Evolutionary conservation across 169 alveolate species (phyloP), one percentile per base, ranked within the genome.

Genomic region (Eimeria necatrix): DNA sequence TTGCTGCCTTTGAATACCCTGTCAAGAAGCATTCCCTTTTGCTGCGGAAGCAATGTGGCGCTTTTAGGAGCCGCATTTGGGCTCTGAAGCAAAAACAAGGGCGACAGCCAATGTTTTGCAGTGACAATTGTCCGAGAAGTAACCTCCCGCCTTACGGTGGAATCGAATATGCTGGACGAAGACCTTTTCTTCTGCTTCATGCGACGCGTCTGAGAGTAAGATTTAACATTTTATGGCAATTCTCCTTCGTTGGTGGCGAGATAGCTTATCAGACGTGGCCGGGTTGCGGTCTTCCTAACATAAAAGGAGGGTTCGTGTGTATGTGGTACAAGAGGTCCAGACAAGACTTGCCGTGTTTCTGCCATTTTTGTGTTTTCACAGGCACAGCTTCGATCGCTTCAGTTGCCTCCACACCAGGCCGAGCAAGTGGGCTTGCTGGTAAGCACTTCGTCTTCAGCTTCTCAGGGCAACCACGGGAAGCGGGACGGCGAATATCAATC

Each of bases 361-460:
- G 51, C 24, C 59, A 56, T 18, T 56, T 18, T 18, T 73, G 84
- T 78, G 18, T 8, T 59, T 76, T 8, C 49, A 3, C 22, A 85
- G 92, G 92, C 51, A 4, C 92, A 85, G 70, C 56, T 85, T 32
- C 76, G 92, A 14, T 85, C 92, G 59, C 70, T 85, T 18, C 92
- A 59, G 32, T 48, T 85, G 48, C 81, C 26, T 12, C 61, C 73
- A 16, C 48, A 4, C 16, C 32, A 85, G 52, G 92, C 92, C 60
- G 92, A 85, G 61, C 92, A 60, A 46, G 92, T 85, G 7, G 92
- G 92, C 10, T 53, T 85, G 76, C 24, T 85, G 61, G n/a, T 85
- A 60, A 6, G 64, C 41, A 53, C 4, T 60, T 61, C 80, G 41
- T 18, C 46, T 24, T 18, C 49, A 59, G 22, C 92, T 41, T 12